These are phyloP conservation scores for Gracilariopsis chorda DNA, from an alignment of 23 red algal genomes.

Conservation along the genomic window DNA sequence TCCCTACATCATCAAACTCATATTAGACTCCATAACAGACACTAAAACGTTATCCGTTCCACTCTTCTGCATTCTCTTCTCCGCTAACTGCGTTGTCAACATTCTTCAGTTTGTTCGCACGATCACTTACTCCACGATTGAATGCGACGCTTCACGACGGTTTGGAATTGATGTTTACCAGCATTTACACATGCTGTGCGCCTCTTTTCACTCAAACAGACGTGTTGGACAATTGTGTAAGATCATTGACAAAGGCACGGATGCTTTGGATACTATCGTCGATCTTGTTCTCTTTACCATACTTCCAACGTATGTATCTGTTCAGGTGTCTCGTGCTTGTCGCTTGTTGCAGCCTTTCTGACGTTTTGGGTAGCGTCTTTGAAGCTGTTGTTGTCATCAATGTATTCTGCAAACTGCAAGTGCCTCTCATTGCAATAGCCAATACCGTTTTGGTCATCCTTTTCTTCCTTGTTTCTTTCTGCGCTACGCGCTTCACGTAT, in stretches of 20 bases:
- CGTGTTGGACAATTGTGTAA: conserved; percentile 71
- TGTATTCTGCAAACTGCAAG: neutral
- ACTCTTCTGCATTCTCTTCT: neutral
- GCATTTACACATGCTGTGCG: conserved; percentile 28
- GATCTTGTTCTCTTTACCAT: conserved; percentile 76
- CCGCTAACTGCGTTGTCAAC: neutral
- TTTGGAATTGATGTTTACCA: conserved; percentile 22
- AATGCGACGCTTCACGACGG: neutral
- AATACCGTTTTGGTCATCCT: neutral
- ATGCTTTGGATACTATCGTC: conserved; percentile 67
- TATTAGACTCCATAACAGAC: neutral
- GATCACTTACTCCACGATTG: neutral
- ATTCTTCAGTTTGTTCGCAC: neutral
- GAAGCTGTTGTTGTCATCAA: conserved; percentile 3
- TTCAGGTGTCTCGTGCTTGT: too few relatives aligned
- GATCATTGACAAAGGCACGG: conserved; percentile 75
- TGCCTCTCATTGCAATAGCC: neutral
- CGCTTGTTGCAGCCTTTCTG: too few relatives aligned
- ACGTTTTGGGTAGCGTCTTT: neutral
- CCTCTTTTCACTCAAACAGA: conserved; percentile 65
- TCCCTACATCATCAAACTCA: neutral
- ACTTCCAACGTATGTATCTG: conserved; percentile 61
- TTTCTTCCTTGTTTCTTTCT: neutral
- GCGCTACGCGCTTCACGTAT: neutral
- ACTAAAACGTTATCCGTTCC: neutral